These are phyloP conservation scores for Colletotrichum incanum DNA, from an alignment of 2,329 filamentous ascomycete species.

Conservation along the genomic window DNA sequence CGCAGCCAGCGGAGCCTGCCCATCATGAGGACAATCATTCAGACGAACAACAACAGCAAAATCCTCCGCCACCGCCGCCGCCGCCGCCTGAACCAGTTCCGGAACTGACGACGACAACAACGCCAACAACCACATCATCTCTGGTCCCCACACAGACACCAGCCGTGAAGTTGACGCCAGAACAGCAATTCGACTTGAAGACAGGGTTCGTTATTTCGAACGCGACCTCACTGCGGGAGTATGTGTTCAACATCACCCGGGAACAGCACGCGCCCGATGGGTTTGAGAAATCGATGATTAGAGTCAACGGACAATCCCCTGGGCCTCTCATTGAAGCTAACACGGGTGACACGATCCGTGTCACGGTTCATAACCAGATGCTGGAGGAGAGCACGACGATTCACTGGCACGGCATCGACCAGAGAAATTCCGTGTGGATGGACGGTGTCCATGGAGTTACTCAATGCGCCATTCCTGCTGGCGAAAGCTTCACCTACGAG, in stretches of 20 bases:
- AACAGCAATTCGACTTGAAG: constrained; percentile 33
- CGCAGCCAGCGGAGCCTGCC: constrained; percentile 24
- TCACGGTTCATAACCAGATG: constrained; percentile 59
- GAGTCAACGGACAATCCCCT: constrained; percentile 77
- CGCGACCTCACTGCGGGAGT: constrained; percentile 58
- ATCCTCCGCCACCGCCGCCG: constrained; percentile 1
- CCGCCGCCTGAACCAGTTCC: constrained; percentile 2
- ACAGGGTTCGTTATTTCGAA: constrained; percentile 31
- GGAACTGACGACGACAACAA: constrained; percentile 22
- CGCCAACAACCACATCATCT: constrained; percentile 7
- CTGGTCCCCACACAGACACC: constrained; percentile 31
- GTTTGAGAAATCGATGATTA: constrained; percentile 66
- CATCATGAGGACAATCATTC: constrained; percentile 22
- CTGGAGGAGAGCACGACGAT: constrained; percentile 64
- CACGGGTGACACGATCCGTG: constrained; percentile 59
- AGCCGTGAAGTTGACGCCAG: constrained; percentile 22
- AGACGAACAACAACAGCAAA: constrained; percentile 27
- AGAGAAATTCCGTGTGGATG: constrained; percentile 75
- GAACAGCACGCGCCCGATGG: constrained; percentile 69
- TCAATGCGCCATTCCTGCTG: constrained; percentile 73
- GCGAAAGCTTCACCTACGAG: constrained; percentile 67
- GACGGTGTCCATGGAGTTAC: constrained; percentile 75
- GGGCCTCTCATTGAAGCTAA: constrained; percentile 73
- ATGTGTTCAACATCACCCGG: constrained; percentile 68
- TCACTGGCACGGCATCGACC: constrained; percentile 80